Percentiles rank a stretch among this genome's conserved stretches.
Evolutionary conservation across 345 rosid species (phyloP).

Genomic region (Aegle marmelos): DNA sequence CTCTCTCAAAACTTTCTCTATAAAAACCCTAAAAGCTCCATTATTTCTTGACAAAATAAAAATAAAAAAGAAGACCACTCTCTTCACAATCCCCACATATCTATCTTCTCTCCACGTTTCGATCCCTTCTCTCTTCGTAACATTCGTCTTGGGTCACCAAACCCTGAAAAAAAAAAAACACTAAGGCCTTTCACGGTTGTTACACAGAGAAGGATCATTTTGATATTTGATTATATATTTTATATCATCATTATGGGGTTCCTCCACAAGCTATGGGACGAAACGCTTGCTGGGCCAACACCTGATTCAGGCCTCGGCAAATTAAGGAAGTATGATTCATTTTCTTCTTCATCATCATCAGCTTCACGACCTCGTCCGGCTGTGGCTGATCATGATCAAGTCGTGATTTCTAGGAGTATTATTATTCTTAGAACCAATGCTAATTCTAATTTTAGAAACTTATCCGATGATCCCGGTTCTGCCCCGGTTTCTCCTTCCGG

Average conservation of each 20-base stretch:
- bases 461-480: constrained; percentile 33
- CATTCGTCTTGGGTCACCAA: constrained; percentile 37
- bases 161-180: background rate
- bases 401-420: constrained; percentile 57
- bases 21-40: constrained; percentile 29
- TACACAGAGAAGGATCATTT: constrained; percentile 19
- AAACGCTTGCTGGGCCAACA: constrained; percentile 86
- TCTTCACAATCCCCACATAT: constrained; percentile 22
- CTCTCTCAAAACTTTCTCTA: constrained; percentile 10
- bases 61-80: constrained; percentile 1
- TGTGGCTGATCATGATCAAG: background rate
- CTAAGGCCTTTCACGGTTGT: constrained; percentile 41
- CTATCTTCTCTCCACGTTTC: constrained; percentile 16
- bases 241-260: constrained; percentile 47
- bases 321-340: constrained; percentile 55
- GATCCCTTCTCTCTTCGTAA: constrained; percentile 42
- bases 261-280: constrained; percentile 88
- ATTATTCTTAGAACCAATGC: constrained; percentile 41
- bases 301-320: constrained; percentile 68
- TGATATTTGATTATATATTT: background rate
- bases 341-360: constrained; percentile 50
- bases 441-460: constrained; percentile 25
- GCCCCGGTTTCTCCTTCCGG: constrained; percentile 38
- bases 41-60: constrained; percentile 1
- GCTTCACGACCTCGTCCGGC: constrained; percentile 7